Percentiles rank a stretch among this genome's conserved stretches.
phyloP scores from a whole-genome alignment of 1,284 basidiomycete species.

The Apiotrichum laibachii region DNA sequence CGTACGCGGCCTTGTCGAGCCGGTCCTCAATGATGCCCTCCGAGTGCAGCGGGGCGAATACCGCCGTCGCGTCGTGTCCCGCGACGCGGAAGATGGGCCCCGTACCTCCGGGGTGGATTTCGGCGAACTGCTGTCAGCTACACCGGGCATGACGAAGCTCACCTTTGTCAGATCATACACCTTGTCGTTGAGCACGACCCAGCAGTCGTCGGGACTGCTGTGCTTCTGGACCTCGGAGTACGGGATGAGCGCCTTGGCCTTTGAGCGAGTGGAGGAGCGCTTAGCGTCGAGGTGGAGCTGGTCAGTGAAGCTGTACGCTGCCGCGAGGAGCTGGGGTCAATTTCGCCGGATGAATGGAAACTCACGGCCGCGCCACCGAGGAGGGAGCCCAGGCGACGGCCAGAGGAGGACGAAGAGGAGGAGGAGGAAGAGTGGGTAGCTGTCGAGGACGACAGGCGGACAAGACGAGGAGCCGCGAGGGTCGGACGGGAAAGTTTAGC shows the following conservation, averaged over 20 bases:
- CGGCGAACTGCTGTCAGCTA: constrained; percentile 34
- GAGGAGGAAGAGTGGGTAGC: too few relatives aligned
- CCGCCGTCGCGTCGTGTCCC: constrained; percentile 44
- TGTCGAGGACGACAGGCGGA: too few relatives aligned
- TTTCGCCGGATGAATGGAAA: too few relatives aligned
- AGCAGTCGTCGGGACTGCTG: constrained; percentile 40
- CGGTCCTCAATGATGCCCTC: constrained; percentile 49
- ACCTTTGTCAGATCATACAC: constrained; percentile 51
- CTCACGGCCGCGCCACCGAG: too few relatives aligned
- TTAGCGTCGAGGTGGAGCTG: background rate
- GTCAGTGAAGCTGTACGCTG: background rate
- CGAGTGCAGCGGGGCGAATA: constrained; percentile 48
- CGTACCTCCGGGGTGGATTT: constrained; percentile 47
- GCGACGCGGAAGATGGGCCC: constrained; percentile 40
- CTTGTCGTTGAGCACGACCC: constrained; percentile 49
- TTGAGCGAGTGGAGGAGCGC: background rate
- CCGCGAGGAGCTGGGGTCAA: too few relatives aligned
- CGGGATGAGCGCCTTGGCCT: constrained; percentile 22
- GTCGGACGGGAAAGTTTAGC: too few relatives aligned
- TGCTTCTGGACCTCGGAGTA: constrained; percentile 47
- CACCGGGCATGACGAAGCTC: constrained; percentile 4
- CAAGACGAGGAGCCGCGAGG: too few relatives aligned
- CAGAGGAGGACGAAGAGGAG: too few relatives aligned
- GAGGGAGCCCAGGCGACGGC: too few relatives aligned
- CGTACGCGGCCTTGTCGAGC: constrained; percentile 30